These are phyloP conservation scores for Cotoneaster glaucophyllus DNA, from an alignment of 306 rosid genomes.

Conservation along the genomic window DNA sequence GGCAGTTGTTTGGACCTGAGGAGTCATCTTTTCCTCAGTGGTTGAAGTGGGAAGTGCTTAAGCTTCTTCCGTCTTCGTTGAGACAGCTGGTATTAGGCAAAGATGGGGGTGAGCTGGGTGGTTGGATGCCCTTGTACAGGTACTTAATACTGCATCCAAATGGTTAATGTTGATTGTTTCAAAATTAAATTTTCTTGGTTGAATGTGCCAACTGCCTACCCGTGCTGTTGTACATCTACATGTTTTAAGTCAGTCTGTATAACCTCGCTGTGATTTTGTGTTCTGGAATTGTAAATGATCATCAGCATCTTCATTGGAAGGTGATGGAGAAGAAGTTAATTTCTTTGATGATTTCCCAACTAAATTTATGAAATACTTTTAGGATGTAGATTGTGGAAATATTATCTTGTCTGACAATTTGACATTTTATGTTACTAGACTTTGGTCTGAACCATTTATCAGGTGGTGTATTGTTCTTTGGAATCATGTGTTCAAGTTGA, in stretches of 20 bases:
- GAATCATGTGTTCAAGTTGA: neutral
- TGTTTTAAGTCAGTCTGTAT: neutral
- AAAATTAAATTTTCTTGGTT: neutral
- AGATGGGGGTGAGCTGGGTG: slow-evolving; percentile 60
- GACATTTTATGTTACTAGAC: neutral
- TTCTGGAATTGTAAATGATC: neutral
- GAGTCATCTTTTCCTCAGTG: slow-evolving; percentile 48
- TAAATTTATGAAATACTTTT: neutral
- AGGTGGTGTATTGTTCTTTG: neutral
- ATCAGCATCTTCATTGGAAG: neutral
- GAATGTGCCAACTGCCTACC: neutral
- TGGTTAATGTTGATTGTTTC: neutral
- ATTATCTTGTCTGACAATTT: neutral
- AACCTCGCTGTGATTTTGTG: neutral
- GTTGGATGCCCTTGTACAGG: slow-evolving; percentile 89
- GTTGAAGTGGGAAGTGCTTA: slow-evolving; percentile 65
- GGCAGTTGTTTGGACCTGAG: slow-evolving; percentile 66
- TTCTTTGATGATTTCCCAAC: neutral
- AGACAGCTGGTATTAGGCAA: slow-evolving; percentile 59
- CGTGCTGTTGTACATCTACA: neutral
- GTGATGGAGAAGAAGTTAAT: neutral
- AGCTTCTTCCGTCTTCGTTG: slow-evolving; percentile 43
- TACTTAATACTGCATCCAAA: slow-evolving; percentile 16
- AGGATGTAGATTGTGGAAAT: neutral
- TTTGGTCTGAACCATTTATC: neutral